Evolutionary conservation across 2,329 filamentous ascomycete genomes (phyloP).

Genomic region (Talaromyces pinophilus): DNA sequence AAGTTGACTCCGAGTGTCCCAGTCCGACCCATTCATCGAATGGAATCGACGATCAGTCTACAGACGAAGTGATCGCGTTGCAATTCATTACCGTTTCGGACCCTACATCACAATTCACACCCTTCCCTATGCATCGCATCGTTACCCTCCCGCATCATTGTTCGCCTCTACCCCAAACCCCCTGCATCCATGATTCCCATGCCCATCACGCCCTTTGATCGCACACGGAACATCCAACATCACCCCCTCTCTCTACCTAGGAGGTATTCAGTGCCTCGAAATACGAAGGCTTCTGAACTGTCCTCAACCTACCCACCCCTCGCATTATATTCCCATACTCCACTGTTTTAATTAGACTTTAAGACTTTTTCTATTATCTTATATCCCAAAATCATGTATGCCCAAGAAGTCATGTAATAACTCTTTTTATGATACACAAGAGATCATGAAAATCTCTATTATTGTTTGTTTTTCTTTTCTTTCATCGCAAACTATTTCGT

Average conservation of each 20-base stretch:
- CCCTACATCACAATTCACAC: conserved; percentile 8
- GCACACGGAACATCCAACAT: conserved; percentile 19
- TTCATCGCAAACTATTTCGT: conserved; percentile 14
- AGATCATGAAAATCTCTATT: conserved; percentile 35
- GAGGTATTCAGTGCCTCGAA: conserved; percentile 20
- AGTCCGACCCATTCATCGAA: background rate
- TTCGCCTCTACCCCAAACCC: conserved; percentile 25
- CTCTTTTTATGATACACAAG: conserved; percentile 33
- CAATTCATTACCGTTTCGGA: conserved; percentile 7
- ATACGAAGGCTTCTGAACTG: conserved; percentile 16
- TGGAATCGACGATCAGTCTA: background rate
- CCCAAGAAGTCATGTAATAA: conserved; percentile 46
- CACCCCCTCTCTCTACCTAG: conserved; percentile 2
- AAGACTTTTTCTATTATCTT: conserved; percentile 24
- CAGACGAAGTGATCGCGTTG: background rate
- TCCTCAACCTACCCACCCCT: background rate
- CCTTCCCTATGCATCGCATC: conserved; percentile 8
- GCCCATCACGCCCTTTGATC: conserved; percentile 15
- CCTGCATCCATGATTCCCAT: conserved; percentile 21
- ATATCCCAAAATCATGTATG: conserved; percentile 37
- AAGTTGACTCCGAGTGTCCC: conserved; percentile 6
- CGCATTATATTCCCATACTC: conserved; percentile 21
- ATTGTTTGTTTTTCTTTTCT: background rate
- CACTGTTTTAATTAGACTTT: conserved; percentile 40
- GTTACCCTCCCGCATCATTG: conserved; percentile 26